Percentiles rank a stretch among this genome's conserved stretches.
phyloP scores from a whole-genome alignment of 352 stramenopile genomes.

The Phytophthora vignae region DNA sequence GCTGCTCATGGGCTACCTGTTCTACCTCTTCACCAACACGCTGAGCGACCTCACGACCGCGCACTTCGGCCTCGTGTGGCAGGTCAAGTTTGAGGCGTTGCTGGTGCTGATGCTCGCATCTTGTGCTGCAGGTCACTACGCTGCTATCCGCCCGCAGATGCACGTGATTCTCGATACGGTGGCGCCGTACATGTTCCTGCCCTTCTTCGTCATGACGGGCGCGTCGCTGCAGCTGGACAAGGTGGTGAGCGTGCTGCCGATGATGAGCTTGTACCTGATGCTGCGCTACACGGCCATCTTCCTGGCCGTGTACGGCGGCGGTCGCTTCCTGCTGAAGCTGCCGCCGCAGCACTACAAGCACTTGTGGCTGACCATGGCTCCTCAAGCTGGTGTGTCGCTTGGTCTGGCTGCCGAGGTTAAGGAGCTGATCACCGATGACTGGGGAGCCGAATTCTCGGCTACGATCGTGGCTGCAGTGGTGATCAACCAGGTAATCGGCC shows the following conservation, averaged over 20 bases:
- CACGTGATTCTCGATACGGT: neutral
- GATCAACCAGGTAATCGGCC: slow-evolving; percentile 72
- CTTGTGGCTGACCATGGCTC: slow-evolving; percentile 76
- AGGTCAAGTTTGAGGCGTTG: slow-evolving; percentile 56
- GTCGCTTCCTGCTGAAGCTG: slow-evolving; percentile 67
- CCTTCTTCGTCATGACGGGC: slow-evolving; percentile 81
- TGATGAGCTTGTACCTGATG: slow-evolving; percentile 72
- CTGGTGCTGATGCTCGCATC: neutral
- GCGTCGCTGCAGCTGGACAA: slow-evolving; percentile 72
- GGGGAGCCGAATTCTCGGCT: slow-evolving; percentile 62
- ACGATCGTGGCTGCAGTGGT: slow-evolving; percentile 75
- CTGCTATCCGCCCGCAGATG: neutral
- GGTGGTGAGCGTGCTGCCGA: slow-evolving; percentile 57
- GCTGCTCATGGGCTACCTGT: slow-evolving; percentile 65
- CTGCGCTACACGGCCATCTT: slow-evolving; percentile 72
- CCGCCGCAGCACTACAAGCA: slow-evolving; percentile 66
- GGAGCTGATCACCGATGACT: slow-evolving; percentile 59
- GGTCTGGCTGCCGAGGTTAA: slow-evolving; percentile 69
- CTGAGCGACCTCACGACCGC: slow-evolving; percentile 60
- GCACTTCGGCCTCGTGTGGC: slow-evolving; percentile 61
- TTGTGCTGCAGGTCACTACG: neutral
- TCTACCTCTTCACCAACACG: slow-evolving; percentile 68
- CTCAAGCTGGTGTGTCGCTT: slow-evolving; percentile 69
- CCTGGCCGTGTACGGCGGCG: slow-evolving; percentile 55
- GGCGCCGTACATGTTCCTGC: slow-evolving; percentile 71